A percentile compares a stretch with the other conserved stretches of the same genome.
These are phyloP conservation scores for Collybia sordida DNA, from an alignment of 768 basidiomycete genomes.

Conservation along the genomic window DNA sequence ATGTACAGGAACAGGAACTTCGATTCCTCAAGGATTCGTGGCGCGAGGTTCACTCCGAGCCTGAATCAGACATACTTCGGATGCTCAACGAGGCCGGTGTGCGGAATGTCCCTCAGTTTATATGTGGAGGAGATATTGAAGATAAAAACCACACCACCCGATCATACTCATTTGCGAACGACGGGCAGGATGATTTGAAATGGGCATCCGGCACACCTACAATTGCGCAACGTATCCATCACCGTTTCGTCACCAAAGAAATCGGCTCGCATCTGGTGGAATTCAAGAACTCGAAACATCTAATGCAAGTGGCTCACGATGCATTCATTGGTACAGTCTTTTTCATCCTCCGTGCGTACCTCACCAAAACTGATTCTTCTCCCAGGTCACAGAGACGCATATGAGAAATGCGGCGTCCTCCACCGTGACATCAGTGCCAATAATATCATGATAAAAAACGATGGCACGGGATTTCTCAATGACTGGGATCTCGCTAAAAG, in stretches of 20 bases:
- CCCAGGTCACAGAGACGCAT: conserved; percentile 4
- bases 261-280: conserved; percentile 6
- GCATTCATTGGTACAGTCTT: conserved; percentile 20
- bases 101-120: conserved; percentile 19
- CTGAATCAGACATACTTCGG: conserved; percentile 17
- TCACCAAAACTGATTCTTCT: neutral
- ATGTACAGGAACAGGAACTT: neutral
- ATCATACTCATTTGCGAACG: neutral
- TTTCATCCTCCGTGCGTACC: neutral
- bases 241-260: conserved; percentile 16
- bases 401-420: neutral
- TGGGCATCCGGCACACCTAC: neutral
- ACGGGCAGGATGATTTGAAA: neutral
- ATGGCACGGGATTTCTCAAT: conserved; percentile 1
- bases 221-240: conserved; percentile 8
- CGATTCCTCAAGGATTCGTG: conserved; percentile 26
- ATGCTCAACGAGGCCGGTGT: conserved; percentile 10
- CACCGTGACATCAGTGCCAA: conserved; percentile 3
- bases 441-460: neutral
- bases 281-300: conserved; percentile 11
- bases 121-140: conserved; percentile 26
- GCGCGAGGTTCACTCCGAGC: conserved; percentile 8
- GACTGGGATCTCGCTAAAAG: conserved; percentile 4
- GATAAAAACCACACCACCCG: conserved; percentile 13
- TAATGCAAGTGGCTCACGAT: conserved; percentile 14